Evolutionary conservation across 306 rosid species (phyloP).

Genomic region (Quillaja saponaria): DNA sequence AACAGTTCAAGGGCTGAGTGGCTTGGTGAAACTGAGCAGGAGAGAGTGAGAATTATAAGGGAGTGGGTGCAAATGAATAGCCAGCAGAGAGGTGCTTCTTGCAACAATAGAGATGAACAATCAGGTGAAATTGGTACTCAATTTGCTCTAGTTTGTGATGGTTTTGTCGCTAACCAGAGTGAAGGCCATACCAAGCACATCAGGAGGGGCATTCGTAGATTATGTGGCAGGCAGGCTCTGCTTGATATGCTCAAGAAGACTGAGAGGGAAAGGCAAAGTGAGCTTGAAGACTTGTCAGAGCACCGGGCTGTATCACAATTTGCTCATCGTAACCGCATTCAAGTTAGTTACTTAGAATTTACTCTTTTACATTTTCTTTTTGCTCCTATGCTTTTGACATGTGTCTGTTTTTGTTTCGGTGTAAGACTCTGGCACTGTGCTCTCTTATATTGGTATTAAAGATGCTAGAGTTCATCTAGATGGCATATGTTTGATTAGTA

Average conservation of each 20-base stretch:
- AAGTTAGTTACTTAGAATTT: slow-evolving; percentile 51
- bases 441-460: slow-evolving; percentile 20
- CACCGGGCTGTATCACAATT: slow-evolving; percentile 75
- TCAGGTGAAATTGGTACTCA: slow-evolving; percentile 58
- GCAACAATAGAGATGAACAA: slow-evolving; percentile 63
- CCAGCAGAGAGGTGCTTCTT: slow-evolving; percentile 61
- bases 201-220: slow-evolving; percentile 71
- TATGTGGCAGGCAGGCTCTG: slow-evolving; percentile 87
- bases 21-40: slow-evolving; percentile 89
- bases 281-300: slow-evolving; percentile 69
- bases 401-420: slow-evolving; percentile 5
- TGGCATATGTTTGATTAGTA: not conserved
- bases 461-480: slow-evolving; percentile 15
- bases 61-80: slow-evolving; percentile 83
- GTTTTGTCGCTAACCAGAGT: slow-evolving; percentile 59
- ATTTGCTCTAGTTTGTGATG: slow-evolving; percentile 58
- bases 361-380: not conserved
- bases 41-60: slow-evolving; percentile 77
- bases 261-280: slow-evolving; percentile 73
- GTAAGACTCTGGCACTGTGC: slow-evolving; percentile 11
- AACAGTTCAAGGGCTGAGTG: slow-evolving; percentile 60
- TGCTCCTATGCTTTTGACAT: slow-evolving; percentile 4
- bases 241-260: slow-evolving; percentile 90
- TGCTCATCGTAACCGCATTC: slow-evolving; percentile 96
- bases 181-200: slow-evolving; percentile 59